A percentile compares a stretch with the other conserved stretches of the same genome.
Conservation (phyloP, 176 grass and related monocot genomes). For the Aegilops speltoides region DNA sequence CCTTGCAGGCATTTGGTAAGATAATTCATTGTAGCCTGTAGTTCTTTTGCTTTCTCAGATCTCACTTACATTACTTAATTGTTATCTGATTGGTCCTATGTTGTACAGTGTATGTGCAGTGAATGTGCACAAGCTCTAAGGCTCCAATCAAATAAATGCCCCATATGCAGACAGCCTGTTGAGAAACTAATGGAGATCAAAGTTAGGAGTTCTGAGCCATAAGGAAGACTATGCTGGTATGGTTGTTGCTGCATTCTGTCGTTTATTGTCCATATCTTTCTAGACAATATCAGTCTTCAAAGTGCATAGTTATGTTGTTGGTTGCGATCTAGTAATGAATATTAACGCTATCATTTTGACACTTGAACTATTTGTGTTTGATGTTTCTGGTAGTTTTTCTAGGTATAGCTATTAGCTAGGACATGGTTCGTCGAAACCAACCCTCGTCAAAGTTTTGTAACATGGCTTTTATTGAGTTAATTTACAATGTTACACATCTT, state of each 20-base stretch:
- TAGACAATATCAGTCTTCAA: conserved; percentile 10
- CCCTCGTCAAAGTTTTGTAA: not conserved
- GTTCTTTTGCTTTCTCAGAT: conserved; percentile 16
- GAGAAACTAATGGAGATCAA: conserved; percentile 91
- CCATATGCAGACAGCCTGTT: conserved; percentile 92
- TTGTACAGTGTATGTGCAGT: conserved; percentile 88
- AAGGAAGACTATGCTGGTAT: conserved; percentile 35
- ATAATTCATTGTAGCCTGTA: not conserved
- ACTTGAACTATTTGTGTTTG: not conserved
- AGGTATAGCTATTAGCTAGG: not conserved
- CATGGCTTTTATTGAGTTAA: not conserved
- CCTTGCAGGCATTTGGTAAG: conserved; percentile 99
- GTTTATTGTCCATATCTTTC: conserved; percentile 14
- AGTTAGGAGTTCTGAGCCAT: conserved; percentile 41
- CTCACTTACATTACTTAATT: conserved; percentile 33
- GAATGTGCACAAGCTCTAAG: conserved; percentile 89
- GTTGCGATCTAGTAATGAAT: not conserved
- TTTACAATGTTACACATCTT: not conserved
- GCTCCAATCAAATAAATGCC: conserved; percentile 93
- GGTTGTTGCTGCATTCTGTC: conserved; percentile 12
- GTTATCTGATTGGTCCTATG: conserved; percentile 39
- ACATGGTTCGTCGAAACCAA: conserved; percentile 10
- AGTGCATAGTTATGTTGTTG: conserved; percentile 31
- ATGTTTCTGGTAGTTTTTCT: not conserved
- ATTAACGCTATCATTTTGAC: not conserved